Base-by-base conservation (phyloP, 352 stramenopile genomes). In the Aphanomyces cochlioides region DNA sequence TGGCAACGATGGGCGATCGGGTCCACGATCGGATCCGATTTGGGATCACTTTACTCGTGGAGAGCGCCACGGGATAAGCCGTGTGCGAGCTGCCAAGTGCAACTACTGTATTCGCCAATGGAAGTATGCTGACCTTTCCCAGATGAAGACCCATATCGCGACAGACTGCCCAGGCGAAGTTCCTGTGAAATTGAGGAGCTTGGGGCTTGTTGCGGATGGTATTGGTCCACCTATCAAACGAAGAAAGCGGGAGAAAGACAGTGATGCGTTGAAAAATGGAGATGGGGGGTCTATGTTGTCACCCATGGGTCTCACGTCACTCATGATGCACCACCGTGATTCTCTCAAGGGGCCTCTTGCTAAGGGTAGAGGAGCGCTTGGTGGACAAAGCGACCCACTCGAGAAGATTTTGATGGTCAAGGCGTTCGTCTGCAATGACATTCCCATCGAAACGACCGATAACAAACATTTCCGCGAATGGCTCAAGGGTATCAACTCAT, bases 391-490 rank as follows among this genome's bases (percentile, higher is more conserved):
- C 54, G 54, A 61, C 36, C 64, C 64, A 3, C 17, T 53, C 38
- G 64, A 70, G 40, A 70, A 70, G 47, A 56, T 70, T 7, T 53
- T 70, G 45, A 70, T 70, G 64, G 64, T 63, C 10, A 70, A 70
- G 40, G 64, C 64, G 6, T 70, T 70, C 61, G 64, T 70, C 28
- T 70, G 64, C 48, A 70, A 70, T 43, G 47, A 70, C 43, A 40
- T 70, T n/a, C 48, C 64, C 21, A 47, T 53, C 34, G 48, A 54
- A 3, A 70, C 36, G 7, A 58, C 53, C 39, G 64, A 70, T 4
- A 70, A 70, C 64, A 70, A 70, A 37, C 64, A 70, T 39, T 63
- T 70, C 37, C 48, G 64, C 36, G 64, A 70, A n/a, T 70, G 64
- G 64, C 47, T 70, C 10, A 19, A 37, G n/a, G 64, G 64, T n/a